Conservation (phyloP, 768 basidiomycete species). For the Obba rivulosa region DNA sequence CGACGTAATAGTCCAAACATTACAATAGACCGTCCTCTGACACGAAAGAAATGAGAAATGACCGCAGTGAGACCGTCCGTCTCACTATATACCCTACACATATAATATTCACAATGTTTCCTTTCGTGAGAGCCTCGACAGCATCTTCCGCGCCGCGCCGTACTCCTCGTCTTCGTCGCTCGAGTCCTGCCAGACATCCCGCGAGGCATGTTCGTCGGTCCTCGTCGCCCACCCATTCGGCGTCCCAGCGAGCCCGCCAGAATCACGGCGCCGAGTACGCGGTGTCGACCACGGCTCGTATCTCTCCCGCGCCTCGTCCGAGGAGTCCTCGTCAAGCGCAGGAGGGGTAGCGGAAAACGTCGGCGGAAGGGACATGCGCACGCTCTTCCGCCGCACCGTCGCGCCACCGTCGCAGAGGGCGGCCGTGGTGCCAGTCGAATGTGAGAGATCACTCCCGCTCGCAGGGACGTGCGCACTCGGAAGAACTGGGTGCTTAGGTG, state of each 20-base stretch:
- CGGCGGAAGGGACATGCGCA: constrained; percentile 71
- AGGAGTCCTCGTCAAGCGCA: constrained; percentile 48
- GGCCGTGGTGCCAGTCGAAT: constrained; percentile 21
- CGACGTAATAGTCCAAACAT: background rate
- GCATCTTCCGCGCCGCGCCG: constrained; percentile 45
- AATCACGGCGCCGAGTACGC: background rate
- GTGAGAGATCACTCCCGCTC: constrained; percentile 25
- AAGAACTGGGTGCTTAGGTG: background rate
- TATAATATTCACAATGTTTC: no score
- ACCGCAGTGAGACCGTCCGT: no score
- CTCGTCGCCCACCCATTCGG: constrained; percentile 19
- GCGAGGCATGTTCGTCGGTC: constrained; percentile 9
- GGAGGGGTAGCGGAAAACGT: constrained; percentile 73
- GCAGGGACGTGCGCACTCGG: background rate
- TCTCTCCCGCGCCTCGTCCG: constrained; percentile 15
- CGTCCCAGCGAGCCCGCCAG: background rate
- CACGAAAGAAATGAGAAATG: no score
- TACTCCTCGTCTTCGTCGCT: constrained; percentile 72
- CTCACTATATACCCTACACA: background rate
- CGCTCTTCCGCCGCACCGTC: constrained; percentile 54
- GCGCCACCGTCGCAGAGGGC: constrained; percentile 1
- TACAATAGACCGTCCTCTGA: background rate
- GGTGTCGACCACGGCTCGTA: constrained; percentile 19
- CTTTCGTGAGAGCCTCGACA: constrained; percentile 35
- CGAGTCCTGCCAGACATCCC: constrained; percentile 67